Conservation (phyloP, 495 filamentous ascomycete species). For the Clavariopsis aquatica region DNA sequence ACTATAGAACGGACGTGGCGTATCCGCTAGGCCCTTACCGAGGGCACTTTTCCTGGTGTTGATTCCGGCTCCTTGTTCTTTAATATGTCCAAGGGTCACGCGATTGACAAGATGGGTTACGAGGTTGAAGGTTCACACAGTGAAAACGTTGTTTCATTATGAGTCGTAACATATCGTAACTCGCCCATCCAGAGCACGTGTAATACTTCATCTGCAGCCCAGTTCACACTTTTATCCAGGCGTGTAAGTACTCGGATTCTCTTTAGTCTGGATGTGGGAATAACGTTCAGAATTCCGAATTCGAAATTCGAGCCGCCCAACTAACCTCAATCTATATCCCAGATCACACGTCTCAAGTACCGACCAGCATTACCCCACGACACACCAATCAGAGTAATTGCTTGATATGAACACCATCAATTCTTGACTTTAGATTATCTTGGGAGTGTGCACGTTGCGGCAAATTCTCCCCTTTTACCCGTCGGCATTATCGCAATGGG, state of each 20-base stretch:
- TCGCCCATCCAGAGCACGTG: too few species aligned
- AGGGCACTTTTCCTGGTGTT: not conserved
- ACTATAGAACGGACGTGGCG: not conserved
- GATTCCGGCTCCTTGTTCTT: not conserved
- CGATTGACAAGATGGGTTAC: too few species aligned
- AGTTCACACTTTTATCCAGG: too few species aligned
- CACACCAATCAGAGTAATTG: not conserved
- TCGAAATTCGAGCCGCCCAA: not conserved
- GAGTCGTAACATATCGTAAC: too few species aligned
- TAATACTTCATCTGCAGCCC: too few species aligned
- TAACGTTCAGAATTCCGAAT: too few species aligned
- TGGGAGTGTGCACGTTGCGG: not conserved
- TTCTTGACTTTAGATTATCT: not conserved
- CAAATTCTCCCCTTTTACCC: constrained; percentile 20
- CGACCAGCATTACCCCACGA: constrained; percentile 5
- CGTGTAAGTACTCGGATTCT: too few species aligned
- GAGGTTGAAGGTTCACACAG: too few species aligned
- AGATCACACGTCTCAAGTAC: constrained; percentile 22
- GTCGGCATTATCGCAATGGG: constrained; percentile 18
- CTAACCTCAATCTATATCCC: constrained; percentile 24
- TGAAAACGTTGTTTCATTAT: too few species aligned
- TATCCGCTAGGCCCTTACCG: not conserved
- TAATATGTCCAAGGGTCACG: not conserved
- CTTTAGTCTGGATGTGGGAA: too few species aligned
- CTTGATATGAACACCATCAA: constrained; percentile 27